Evolutionary conservation across 2,329 filamentous ascomycete genomes (phyloP).

Genomic region (Didymella pinodella): DNA sequence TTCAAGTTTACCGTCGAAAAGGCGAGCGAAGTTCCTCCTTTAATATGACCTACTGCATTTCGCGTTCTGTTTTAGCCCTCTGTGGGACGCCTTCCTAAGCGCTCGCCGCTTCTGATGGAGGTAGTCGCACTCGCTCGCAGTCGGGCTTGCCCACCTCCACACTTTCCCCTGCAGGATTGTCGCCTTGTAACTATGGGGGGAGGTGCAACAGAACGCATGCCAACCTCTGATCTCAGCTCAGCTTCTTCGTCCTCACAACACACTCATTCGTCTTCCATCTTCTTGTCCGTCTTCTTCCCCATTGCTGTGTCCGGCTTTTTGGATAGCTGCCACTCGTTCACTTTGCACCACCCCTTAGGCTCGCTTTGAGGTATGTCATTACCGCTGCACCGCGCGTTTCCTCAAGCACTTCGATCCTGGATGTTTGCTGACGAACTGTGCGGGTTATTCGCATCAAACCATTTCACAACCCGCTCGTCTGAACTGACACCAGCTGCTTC

Average conservation of each 20-base stretch:
- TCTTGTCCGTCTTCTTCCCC: conserved; percentile 50
- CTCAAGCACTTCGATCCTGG: neutral
- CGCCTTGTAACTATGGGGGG: conserved; percentile 14
- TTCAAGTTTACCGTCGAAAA: neutral
- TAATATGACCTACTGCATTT: neutral
- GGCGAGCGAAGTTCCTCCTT: neutral
- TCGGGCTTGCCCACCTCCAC: conserved; percentile 21
- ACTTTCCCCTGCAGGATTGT: conserved; percentile 23
- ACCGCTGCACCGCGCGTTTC: neutral
- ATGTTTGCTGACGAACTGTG: conserved; percentile 7
- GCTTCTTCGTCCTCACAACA: conserved; percentile 30
- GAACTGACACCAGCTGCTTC: conserved; percentile 5
- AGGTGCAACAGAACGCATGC: conserved; percentile 36
- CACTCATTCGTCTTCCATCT: conserved; percentile 52
- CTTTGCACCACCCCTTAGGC: conserved; percentile 35
- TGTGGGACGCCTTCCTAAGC: neutral
- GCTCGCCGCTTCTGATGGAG: neutral
- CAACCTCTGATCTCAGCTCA: conserved; percentile 29
- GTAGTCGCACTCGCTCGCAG: conserved; percentile 16
- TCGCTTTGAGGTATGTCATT: conserved; percentile 42
- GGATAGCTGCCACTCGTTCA: conserved; percentile 50
- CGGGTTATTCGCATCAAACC: conserved; percentile 51
- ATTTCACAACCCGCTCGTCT: conserved; percentile 41
- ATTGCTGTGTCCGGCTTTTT: conserved; percentile 50
- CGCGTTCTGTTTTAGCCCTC: neutral